Evolutionary conservation across 2,329 filamentous ascomycete genomes (phyloP), one percentile per base, ranked within the genome.

Genomic region (Colletotrichum cordylinicola): DNA sequence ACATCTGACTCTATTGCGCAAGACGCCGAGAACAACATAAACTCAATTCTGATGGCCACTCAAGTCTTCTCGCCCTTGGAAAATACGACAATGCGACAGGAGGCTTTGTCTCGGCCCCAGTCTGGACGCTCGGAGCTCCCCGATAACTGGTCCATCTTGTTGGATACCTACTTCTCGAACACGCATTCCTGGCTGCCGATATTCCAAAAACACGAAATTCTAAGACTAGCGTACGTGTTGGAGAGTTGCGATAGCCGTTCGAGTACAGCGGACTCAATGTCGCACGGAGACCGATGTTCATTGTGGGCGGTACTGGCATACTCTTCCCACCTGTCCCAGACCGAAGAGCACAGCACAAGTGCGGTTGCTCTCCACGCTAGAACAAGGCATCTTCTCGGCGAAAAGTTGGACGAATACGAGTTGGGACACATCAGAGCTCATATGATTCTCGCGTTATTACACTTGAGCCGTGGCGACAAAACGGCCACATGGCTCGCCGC

Each of bases 221-320:
- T 75, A 4, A 62, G 75, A 13, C 56, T 70, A 15, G 64, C 64
- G 3, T 69, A 70, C 21, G 12, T 75, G 27, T 27, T 67, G 4
- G 29, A 52, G 31, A 65, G 31, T 15, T 7, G 24, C n/a, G 21
- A 31, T 5, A 27, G 29, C 2, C 18, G 16, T 21, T 8, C 60
- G 13, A 29, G 29, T 21, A 33, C 8, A n/a, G 24, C 64, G 3
- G 24, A 67, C 18, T 29, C n/a, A 4, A 67, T 72, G 7, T 52
- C 56, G 2, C 60, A 64, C 9, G 60, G 60, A 64, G 60, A 64
- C 6, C 31, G 60, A 2, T 64, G 60, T 16, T 64, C 67, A 8
- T 4, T 75, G 8, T 72, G 67, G 75, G 68, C 72, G 13, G 60
- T 75, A 8, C n/a, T 77, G n/a, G 64, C 72, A 21, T 75, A 72